Percentiles rank a stretch among this genome's conserved stretches.
These are phyloP conservation scores for maize (Zea mays) DNA, from an alignment of 176 grass and related monocot genomes.

Conservation along the genomic window DNA sequence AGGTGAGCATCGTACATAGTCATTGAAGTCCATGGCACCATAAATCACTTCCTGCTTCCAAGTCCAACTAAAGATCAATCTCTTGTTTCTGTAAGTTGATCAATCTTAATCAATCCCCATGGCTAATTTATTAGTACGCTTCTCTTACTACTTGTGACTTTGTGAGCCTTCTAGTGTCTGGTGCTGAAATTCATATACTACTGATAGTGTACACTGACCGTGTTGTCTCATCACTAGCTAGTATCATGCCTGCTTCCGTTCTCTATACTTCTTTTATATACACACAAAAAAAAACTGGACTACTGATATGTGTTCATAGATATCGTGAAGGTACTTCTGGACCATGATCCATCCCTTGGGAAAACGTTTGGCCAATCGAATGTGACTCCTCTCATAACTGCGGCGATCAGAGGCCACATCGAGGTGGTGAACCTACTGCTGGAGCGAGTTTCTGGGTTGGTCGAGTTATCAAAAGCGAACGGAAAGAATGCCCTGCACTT, in stretches of 20 bases:
- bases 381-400: slow-evolving; percentile 90
- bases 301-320: slow-evolving; percentile 48
- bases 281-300: slow-evolving; percentile 1
- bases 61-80: slow-evolving; percentile 7
- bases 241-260: neutral
- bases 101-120: too few species aligned
- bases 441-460: slow-evolving; percentile 55
- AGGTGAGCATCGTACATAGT: slow-evolving; percentile 54
- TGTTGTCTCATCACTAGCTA: neutral
- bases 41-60: neutral
- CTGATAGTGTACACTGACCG: neutral
- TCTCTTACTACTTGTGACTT: neutral
- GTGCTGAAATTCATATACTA: slow-evolving; percentile 4
- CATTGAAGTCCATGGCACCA: neutral
- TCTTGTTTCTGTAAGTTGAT: neutral
- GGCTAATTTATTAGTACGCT: neutral
- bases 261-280: neutral
- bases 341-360: slow-evolving; percentile 68
- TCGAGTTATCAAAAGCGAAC: slow-evolving; percentile 72
- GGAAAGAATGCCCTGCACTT: slow-evolving; percentile 97
- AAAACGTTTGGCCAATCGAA: slow-evolving; percentile 92
- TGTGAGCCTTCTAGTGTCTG: slow-evolving; percentile 11
- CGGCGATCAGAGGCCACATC: slow-evolving; percentile 70
- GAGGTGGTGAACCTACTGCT: slow-evolving; percentile 82
- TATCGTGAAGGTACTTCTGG: slow-evolving; percentile 83